Conservation (phyloP, 2,329 filamentous ascomycete genomes). For the Trichophyton mentagrophytes region DNA sequence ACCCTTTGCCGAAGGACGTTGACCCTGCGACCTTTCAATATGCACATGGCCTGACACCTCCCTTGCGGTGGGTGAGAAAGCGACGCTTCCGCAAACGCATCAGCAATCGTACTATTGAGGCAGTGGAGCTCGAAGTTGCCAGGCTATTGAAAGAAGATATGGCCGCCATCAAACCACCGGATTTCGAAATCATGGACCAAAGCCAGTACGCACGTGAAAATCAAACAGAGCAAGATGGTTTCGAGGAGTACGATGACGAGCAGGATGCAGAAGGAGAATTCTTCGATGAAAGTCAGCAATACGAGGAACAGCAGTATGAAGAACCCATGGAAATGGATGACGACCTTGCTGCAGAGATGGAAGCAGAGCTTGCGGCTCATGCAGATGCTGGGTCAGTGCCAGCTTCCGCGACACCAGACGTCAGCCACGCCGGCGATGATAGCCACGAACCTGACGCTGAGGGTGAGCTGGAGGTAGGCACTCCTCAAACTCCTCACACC, state of each 20-base stretch:
- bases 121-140: constrained; percentile 69
- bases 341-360: constrained; percentile 33
- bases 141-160: constrained; percentile 59
- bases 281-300: constrained; percentile 24
- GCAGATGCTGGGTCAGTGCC: constrained; percentile 18
- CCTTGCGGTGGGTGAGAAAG: constrained; percentile 73
- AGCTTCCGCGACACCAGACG: constrained; percentile 16
- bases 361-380: constrained; percentile 30
- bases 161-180: constrained; percentile 43
- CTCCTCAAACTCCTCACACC: constrained; percentile 22
- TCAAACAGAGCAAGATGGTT: constrained; percentile 34
- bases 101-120: constrained; percentile 70
- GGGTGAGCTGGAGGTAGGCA: constrained; percentile 16
- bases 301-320: constrained; percentile 13
- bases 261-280: constrained; percentile 39
- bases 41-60: constrained; percentile 76
- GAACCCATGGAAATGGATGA: constrained; percentile 29
- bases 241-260: constrained; percentile 38
- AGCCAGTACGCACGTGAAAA: constrained; percentile 35
- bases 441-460: constrained; percentile 6
- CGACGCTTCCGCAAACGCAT: constrained; percentile 73
- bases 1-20: constrained; percentile 58
- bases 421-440: constrained; percentile 14
- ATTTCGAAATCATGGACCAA: constrained; percentile 52
- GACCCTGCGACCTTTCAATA: constrained; percentile 55